Evolutionary conservation across 208 protist species (phyloP).

Genomic region (Wallacemonas sp.): DNA sequence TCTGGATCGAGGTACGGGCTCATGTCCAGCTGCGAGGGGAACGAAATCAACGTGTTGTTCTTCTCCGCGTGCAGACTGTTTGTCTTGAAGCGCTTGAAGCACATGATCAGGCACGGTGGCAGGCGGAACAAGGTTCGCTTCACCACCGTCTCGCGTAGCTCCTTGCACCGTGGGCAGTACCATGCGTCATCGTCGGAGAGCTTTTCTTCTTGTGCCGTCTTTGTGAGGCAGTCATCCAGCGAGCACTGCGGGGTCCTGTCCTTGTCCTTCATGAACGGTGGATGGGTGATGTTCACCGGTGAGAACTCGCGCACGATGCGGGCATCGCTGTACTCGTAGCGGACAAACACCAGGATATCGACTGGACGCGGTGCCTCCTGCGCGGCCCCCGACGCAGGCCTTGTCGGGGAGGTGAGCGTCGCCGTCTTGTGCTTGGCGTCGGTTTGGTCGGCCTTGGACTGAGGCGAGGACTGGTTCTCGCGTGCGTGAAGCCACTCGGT

Average conservation of each 20-base stretch:
- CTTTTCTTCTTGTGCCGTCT: constrained; percentile 49
- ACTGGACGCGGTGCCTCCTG: not conserved
- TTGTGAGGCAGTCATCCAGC: constrained; percentile 42
- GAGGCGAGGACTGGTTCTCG: not conserved
- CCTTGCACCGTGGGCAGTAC: constrained; percentile 77
- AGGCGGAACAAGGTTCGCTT: constrained; percentile 68
- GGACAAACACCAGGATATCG: constrained; percentile 4
- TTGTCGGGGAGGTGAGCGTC: not conserved
- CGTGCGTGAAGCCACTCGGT: not conserved
- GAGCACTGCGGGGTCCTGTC: constrained; percentile 28
- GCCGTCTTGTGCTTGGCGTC: not conserved
- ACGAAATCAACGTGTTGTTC: constrained; percentile 67
- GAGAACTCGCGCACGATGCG: constrained; percentile 11
- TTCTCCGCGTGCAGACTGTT: constrained; percentile 61
- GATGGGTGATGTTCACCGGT: constrained; percentile 4
- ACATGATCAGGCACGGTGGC: constrained; percentile 75
- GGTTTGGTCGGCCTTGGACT: not conserved
- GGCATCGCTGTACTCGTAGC: constrained; percentile 1
- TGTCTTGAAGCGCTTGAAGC: constrained; percentile 75
- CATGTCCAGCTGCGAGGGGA: constrained; percentile 59
- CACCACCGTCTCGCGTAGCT: constrained; percentile 51
- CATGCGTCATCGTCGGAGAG: constrained; percentile 65
- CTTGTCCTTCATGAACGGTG: constrained; percentile 1
- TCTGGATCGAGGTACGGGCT: constrained; percentile 59
- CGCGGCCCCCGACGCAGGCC: not conserved